These are phyloP conservation scores for Leccinum longicurvipes DNA, from an alignment of 768 basidiomycete genomes.

Conservation along the genomic window DNA sequence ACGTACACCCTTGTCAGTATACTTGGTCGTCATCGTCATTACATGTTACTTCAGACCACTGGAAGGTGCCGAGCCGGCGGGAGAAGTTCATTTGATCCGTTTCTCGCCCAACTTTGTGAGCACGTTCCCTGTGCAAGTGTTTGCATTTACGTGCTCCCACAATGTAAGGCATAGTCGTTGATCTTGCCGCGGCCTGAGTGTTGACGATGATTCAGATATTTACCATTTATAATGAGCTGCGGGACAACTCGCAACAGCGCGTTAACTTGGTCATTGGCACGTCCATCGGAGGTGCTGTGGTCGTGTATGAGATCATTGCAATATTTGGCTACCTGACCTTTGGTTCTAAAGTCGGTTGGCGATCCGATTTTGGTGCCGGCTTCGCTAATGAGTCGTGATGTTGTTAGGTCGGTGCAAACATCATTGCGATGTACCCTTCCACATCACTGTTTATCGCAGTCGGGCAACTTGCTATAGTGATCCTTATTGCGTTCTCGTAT, in stretches of 20 bases:
- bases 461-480: conserved; percentile 89
- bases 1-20: conserved; percentile 42
- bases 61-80: conserved; percentile 56
- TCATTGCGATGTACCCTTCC: conserved; percentile 91
- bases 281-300: conserved; percentile 79
- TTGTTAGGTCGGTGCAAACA: conserved; percentile 78
- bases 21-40: conserved; percentile 77
- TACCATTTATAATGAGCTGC: conserved; percentile 90
- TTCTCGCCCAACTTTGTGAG: conserved; percentile 77
- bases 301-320: conserved; percentile 87
- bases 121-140: conserved; percentile 91
- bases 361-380: background rate
- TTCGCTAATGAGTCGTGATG: conserved; percentile 1
- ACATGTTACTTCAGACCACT: conserved; percentile 75
- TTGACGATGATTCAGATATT: conserved; percentile 59
- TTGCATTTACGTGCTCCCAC: conserved; percentile 90
- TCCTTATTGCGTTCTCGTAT: conserved; percentile 89
- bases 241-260: conserved; percentile 70
- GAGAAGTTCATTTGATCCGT: conserved; percentile 68
- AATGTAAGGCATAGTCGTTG: conserved; percentile 53
- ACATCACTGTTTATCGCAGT: conserved; percentile 90
- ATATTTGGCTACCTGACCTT: conserved; percentile 92
- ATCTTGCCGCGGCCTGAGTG: background rate
- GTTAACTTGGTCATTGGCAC: conserved; percentile 87
- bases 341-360: conserved; percentile 66